Conservation (phyloP, 805 yeast genomes). For the Metschnikowia anglica region DNA sequence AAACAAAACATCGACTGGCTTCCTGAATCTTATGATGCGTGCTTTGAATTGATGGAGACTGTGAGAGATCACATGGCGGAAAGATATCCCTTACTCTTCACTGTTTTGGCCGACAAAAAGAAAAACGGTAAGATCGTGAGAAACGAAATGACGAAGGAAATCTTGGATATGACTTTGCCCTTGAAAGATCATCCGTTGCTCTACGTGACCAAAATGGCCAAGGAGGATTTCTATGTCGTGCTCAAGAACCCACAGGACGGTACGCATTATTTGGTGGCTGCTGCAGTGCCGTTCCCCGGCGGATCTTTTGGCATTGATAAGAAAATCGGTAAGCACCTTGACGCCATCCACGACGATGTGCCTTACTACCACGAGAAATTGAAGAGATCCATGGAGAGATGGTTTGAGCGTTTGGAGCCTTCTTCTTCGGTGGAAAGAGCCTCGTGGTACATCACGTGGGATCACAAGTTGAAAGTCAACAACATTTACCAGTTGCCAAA, state of each 20-base stretch:
- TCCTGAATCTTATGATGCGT: conserved; percentile 62
- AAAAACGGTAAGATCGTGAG: conserved; percentile 51
- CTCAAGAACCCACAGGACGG: conserved; percentile 49
- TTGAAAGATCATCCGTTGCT: conserved; percentile 62
- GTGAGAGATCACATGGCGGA: conserved; percentile 59
- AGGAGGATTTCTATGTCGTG: conserved; percentile 72
- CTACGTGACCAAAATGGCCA: conserved; percentile 65
- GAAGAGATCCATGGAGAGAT: conserved; percentile 68
- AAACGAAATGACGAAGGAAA: conserved; percentile 63
- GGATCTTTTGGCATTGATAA: conserved; percentile 64
- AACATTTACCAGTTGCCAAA: conserved; percentile 56
- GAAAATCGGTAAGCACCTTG: conserved; percentile 61
- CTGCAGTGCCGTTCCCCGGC: conserved; percentile 79
- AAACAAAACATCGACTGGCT: conserved; percentile 62
- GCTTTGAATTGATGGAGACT: conserved; percentile 60
- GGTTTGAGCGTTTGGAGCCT: conserved; percentile 63
- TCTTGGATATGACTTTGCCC: conserved; percentile 58
- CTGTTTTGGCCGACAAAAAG: conserved; percentile 38
- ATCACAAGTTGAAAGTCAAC: conserved; percentile 56
- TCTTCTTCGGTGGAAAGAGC: conserved; percentile 70
- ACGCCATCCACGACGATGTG: conserved; percentile 63
- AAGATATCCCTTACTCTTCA: conserved; percentile 64
- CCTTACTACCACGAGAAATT: conserved; percentile 69
- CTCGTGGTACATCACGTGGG: conserved; percentile 75
- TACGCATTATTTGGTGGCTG: conserved; percentile 63